These are phyloP conservation scores for Azolla pinnata DNA, from an alignment of 75 land plant genomes.

Conservation along the genomic window DNA sequence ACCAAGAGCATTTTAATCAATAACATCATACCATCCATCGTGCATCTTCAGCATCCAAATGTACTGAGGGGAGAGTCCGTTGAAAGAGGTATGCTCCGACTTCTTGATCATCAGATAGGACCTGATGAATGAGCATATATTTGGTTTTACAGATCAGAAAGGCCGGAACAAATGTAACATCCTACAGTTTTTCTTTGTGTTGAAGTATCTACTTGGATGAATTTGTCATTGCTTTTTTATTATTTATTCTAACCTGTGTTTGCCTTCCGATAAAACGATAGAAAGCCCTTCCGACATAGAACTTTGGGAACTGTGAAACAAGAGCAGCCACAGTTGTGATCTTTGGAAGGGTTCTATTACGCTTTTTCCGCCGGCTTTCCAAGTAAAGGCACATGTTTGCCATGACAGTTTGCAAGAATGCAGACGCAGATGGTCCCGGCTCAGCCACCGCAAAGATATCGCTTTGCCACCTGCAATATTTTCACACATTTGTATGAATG, in stretches of 20 bases:
- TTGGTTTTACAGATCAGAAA: no score
- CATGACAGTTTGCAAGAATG: conserved; percentile 71
- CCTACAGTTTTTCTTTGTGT: no score
- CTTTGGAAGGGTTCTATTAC: conserved; percentile 23
- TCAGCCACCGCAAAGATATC: conserved; percentile 98
- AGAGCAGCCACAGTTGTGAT: conserved; percentile 57
- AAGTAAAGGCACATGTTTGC: conserved; percentile 34
- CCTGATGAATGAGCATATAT: conserved; percentile 36
- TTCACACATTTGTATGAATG: conserved; percentile 2
- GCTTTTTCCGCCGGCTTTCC: conserved; percentile 28
- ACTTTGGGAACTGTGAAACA: conserved; percentile 51
- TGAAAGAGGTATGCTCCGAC: conserved; percentile 92
- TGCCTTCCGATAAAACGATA: conserved; percentile 94
- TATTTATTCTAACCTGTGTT: conserved; percentile 54
- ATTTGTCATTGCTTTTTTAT: background rate
- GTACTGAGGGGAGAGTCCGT: conserved; percentile 75
- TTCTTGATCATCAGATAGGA: conserved; percentile 91
- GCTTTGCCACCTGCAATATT: conserved; percentile 86
- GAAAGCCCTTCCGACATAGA: conserved; percentile 65
- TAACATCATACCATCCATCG: conserved; percentile 99
- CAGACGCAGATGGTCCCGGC: conserved; percentile 87
- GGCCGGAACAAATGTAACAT: no score
- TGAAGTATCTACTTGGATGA: background rate
- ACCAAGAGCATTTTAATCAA: no score
- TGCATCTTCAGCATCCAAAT: conserved; percentile 86